These are phyloP conservation scores for Neofusicoccum cordaticola DNA, from an alignment of 2,329 filamentous ascomycete genomes.

Conservation along the genomic window DNA sequence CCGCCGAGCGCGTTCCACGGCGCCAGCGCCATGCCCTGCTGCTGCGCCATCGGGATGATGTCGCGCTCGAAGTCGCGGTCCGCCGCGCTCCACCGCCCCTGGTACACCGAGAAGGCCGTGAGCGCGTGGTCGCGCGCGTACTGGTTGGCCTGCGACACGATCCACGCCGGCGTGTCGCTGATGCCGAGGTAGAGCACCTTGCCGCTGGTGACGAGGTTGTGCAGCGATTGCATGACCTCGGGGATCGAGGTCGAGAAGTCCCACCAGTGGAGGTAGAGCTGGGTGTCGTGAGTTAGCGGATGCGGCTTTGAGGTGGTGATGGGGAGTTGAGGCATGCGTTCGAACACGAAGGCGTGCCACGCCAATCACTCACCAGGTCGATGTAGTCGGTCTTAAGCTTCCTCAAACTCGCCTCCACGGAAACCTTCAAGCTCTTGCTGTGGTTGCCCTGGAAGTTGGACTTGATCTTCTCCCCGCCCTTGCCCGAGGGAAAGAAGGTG, in stretches of 20 bases:
- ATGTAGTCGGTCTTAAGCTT: constrained; percentile 68
- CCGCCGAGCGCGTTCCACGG: constrained; percentile 55
- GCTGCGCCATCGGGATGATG: constrained; percentile 44
- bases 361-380: constrained; percentile 40
- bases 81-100: constrained; percentile 43
- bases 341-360: neutral
- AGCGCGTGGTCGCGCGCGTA: constrained; percentile 41
- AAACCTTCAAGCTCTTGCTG: constrained; percentile 38
- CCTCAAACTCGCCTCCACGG: constrained; percentile 38
- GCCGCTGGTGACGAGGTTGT: constrained; percentile 39
- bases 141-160: constrained; percentile 29
- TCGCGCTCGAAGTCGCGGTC: constrained; percentile 46
- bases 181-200: constrained; percentile 47
- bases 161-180: constrained; percentile 44
- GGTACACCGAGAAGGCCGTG: constrained; percentile 39
- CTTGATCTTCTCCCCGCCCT: constrained; percentile 2
- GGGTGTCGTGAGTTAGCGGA: too few species aligned
- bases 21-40: constrained; percentile 42
- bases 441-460: constrained; percentile 45
- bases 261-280: constrained; percentile 34
- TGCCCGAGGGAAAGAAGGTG: constrained; percentile 26
- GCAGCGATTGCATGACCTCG: constrained; percentile 45
- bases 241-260: constrained; percentile 42
- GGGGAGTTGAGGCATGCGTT: too few species aligned
- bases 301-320: too few species aligned